Percentiles rank a stretch among this genome's conserved stretches.
Conservation (phyloP, 345 rosid genomes). For the Hibiscus trionum region DNA sequence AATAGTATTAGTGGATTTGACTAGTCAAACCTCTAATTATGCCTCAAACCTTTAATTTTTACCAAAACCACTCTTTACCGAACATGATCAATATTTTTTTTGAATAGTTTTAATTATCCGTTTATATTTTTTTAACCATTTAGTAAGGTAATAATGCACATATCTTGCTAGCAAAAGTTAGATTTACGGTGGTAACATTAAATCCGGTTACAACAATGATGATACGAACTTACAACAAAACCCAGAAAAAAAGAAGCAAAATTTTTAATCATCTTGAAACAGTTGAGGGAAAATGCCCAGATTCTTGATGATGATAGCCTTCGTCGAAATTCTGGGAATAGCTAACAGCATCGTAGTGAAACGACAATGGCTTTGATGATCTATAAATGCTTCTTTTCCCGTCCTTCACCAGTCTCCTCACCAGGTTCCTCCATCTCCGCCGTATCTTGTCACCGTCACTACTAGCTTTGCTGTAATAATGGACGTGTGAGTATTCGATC, state of each 20-base stretch:
- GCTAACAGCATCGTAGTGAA: slow-evolving; percentile 70
- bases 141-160: too few species aligned
- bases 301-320: slow-evolving; percentile 27
- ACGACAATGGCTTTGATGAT: slow-evolving; percentile 43
- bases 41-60: too few species aligned
- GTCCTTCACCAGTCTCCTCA: slow-evolving; percentile 37
- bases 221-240: neutral
- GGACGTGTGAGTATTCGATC: slow-evolving; percentile 39
- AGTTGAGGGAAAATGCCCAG: slow-evolving; percentile 12
- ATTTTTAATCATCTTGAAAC: slow-evolving; percentile 16
- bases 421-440: slow-evolving; percentile 37
- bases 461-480: neutral
- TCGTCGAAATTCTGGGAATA: slow-evolving; percentile 77
- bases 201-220: neutral
- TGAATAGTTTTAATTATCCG: too few species aligned
- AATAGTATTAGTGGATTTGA: too few species aligned
- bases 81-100: too few species aligned
- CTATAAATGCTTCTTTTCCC: slow-evolving; percentile 31
- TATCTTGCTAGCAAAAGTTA: too few species aligned
- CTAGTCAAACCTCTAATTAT: too few species aligned
- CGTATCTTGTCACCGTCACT: slow-evolving; percentile 12
- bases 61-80: too few species aligned
- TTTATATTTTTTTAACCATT: too few species aligned
- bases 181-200: too few species aligned
- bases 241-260: neutral